These are phyloP conservation scores for Davidsoniella eucalypti DNA, from an alignment of 2,329 filamentous ascomycete species.

Conservation along the genomic window DNA sequence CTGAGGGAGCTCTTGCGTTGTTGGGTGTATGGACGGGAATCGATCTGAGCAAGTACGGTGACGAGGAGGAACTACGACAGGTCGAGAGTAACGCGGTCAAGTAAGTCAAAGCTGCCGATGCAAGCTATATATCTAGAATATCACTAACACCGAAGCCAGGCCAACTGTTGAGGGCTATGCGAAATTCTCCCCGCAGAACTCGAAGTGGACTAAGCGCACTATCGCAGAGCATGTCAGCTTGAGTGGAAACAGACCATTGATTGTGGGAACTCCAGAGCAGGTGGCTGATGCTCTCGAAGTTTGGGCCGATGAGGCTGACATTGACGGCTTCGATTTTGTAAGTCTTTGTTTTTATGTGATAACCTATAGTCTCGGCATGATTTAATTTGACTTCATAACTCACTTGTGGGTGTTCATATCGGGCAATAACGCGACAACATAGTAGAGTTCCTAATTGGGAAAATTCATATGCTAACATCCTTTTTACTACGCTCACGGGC, in stretches of 20 bases:
- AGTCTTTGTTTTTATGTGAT: background rate
- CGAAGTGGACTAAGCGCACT: slow-evolving; percentile 57
- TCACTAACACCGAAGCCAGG: slow-evolving; percentile 16
- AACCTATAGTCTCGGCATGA: too few species aligned
- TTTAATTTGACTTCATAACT: too few species aligned
- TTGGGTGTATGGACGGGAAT: slow-evolving; percentile 61
- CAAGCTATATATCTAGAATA: too few species aligned
- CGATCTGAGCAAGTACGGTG: slow-evolving; percentile 38
- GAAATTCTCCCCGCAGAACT: slow-evolving; percentile 38
- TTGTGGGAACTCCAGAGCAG: slow-evolving; percentile 46
- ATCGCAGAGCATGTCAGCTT: slow-evolving; percentile 48
- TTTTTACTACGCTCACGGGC: slow-evolving; percentile 17
- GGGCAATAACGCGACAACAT: background rate
- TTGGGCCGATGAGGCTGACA: slow-evolving; percentile 52
- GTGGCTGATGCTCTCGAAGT: slow-evolving; percentile 51
- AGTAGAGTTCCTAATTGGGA: background rate
- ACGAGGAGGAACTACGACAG: slow-evolving; percentile 47
- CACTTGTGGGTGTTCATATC: too few species aligned
- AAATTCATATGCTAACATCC: too few species aligned
- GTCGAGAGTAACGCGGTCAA: slow-evolving; percentile 46
- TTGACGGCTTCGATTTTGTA: slow-evolving; percentile 59
- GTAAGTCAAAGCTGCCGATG: slow-evolving; percentile 14
- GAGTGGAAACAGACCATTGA: slow-evolving; percentile 47
- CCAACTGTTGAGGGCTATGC: slow-evolving; percentile 40
- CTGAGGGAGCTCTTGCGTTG: slow-evolving; percentile 48